phyloP scores from a whole-genome alignment of 805 yeast species.

The Naumovozyma castellii region DNA sequence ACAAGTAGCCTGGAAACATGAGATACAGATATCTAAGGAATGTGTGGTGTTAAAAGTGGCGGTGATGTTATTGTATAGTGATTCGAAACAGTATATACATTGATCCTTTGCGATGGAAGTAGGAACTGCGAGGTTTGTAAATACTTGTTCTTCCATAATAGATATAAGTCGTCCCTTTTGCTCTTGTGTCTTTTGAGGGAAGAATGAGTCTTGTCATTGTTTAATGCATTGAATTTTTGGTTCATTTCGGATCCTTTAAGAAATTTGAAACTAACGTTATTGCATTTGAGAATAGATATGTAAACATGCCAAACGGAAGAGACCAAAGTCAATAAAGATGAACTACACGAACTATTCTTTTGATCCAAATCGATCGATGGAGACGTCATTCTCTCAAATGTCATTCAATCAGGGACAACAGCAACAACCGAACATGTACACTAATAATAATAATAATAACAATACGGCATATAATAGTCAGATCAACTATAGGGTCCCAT shows the following conservation, averaged over 20 bases:
- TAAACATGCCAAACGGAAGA: no score
- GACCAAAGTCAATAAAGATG: slow-evolving; percentile 4
- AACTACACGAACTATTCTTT: slow-evolving; percentile 10
- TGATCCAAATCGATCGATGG: slow-evolving; percentile 9
- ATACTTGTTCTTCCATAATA: slow-evolving; percentile 7
- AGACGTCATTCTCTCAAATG: slow-evolving; percentile 8
- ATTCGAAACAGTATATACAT: slow-evolving; percentile 78
- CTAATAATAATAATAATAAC: background rate
- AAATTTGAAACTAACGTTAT: background rate
- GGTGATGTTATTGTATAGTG: slow-evolving; percentile 36
- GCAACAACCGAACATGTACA: background rate
- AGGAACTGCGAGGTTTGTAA: slow-evolving; percentile 16
- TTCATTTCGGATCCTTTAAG: background rate
- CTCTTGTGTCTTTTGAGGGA: no score
- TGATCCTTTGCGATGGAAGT: slow-evolving; percentile 70
- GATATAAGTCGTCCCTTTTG: background rate
- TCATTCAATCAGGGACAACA: slow-evolving; percentile 1
- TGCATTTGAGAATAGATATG: no score
- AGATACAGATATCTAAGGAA: slow-evolving; percentile 59
- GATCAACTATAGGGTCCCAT: background rate
- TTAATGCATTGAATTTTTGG: no score
- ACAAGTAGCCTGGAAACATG: slow-evolving; percentile 64
- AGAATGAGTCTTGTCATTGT: no score
- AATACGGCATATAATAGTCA: background rate
- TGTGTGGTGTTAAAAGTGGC: slow-evolving; percentile 22